Base-by-base conservation (phyloP, 228 moss, liverwort and hornwort genomes). In the Sphagnum magellanicum region DNA sequence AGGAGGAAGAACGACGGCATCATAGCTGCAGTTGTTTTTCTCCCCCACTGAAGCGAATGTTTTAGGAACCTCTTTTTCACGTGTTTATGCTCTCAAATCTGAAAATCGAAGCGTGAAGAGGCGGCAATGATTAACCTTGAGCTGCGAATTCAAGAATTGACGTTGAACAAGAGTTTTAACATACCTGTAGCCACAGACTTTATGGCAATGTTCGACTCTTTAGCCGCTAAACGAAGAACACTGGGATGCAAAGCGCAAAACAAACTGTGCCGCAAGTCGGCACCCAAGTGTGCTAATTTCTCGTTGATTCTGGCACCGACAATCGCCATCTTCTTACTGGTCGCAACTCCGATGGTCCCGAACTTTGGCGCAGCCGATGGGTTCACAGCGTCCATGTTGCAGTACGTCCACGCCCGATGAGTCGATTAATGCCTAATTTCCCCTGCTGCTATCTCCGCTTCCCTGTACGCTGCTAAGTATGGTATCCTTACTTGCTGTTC, bases 181-280 rank as follows among this genome's bases (percentile, higher is more conserved):
- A 32, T 75, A 82, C 82, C 86, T 71, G 79, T 86, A 49, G 86
- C 86, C 49, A 77, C 85, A 61, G 85, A 85, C 64, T 85, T 82
- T 71, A 73, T 77, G 15, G 76, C 85, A 53, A 85, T 85, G 67
- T 74, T 85, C 6, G 79, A 79, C 67, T 75, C 85, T 66, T 82
- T 74, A 10, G 85, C 85, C 49, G 71, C 82, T 52, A 75, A 74
- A 32, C 71, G 73, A 51, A 74, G 75, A 58, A 68, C 67, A 57
- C 82, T 79, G 11, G 72, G 64, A 75, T 86, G 82, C 32, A 77
- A 62, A 6, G 82, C 79, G 58, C 73, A 73, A 63, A 75, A 82
- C 6, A 86, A 69, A 51, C 79, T 77, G 12, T 82, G 69, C 14
- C 77, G 82, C 49, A 86, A 50, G 61, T 86, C 82, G 32, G 86